Conservation (phyloP, 2,329 filamentous ascomycete species). For the Leptodontidium sp. region DNA sequence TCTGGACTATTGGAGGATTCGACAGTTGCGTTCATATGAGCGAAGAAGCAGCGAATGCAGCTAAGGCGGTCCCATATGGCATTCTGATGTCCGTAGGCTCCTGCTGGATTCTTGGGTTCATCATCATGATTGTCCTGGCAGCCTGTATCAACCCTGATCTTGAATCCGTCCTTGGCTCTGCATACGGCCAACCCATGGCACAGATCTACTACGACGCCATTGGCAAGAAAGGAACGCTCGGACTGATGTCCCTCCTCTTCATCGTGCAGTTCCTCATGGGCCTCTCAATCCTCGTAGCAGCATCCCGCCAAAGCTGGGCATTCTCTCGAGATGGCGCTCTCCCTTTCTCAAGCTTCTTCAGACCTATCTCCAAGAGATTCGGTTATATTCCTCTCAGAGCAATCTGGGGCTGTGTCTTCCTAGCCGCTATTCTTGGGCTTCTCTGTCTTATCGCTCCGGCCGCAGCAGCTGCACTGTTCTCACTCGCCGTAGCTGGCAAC, state of each 20-base stretch:
- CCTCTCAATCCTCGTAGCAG: conserved; percentile 63
- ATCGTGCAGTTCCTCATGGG: conserved; percentile 71
- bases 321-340: conserved; percentile 69
- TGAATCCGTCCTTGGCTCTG: conserved; percentile 54
- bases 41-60: conserved; percentile 67
- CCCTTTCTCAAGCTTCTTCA: conserved; percentile 65
- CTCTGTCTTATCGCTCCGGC: conserved; percentile 65
- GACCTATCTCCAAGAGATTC: conserved; percentile 58
- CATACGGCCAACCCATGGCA: conserved; percentile 62
- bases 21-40: conserved; percentile 67
- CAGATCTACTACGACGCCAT: conserved; percentile 68
- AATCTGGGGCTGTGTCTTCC: conserved; percentile 60
- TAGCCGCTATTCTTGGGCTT: conserved; percentile 62
- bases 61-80: conserved; percentile 64
- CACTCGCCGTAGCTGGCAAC: conserved; percentile 65
- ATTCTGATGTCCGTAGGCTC: conserved; percentile 65
- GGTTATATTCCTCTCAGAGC: conserved; percentile 65
- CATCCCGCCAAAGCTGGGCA: conserved; percentile 68
- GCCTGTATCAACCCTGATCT: conserved; percentile 63
- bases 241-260: conserved; percentile 65
- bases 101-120: conserved; percentile 64
- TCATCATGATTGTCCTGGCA: conserved; percentile 65
- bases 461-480: conserved; percentile 67
- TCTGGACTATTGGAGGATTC: conserved; percentile 68
- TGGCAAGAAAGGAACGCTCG: conserved; percentile 65